Evolutionary conservation across 306 rosid species (phyloP), one percentile per base, ranked within the genome.

Genomic region (Prunus davidiana): DNA sequence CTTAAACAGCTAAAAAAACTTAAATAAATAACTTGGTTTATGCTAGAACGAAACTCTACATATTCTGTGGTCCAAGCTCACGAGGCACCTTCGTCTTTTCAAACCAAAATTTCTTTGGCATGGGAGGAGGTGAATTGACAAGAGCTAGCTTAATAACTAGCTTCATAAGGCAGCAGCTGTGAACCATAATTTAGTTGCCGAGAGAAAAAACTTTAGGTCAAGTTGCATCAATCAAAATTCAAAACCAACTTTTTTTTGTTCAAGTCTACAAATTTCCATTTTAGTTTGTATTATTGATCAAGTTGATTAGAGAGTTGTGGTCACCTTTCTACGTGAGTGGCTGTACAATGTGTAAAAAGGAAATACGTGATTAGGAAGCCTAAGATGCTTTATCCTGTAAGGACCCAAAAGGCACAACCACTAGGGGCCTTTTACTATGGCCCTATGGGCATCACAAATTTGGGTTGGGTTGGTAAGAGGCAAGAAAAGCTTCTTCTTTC

Each of bases 381-480:
- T 85, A 85, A 87, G 89, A 83, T 85, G 81, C 96, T 86, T 81
- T 73, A 77, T 84, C 67, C 22, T 6, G 58, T 7, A 70, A 75
- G 84, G 82, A 67, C 81, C 88, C 81, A 81, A 81, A 80, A 61
- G 71, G 67, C 88, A 87, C 54, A 70, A 87, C 79, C 63, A 78
- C 52, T 6, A 46, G 66, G 73, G 72, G 78, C 83, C 86, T 89
- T 89, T 86, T 76, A 71, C 77, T 18, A 81, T 83, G 74, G 80
- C 80, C 75, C 77, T 20, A 81, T 83, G 74, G 80, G 81, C 75
- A 67, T 84, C 82, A 71, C 82, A 81, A 86, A 67, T 64, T 28
- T 74, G 85, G 92, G 94, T 89, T 82, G 91, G 92, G 92, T 86
- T 80, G 94, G 85, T 87, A 83, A 89, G 92, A 80, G 85, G 89